These are phyloP conservation scores for Phytophthora capsici DNA, from an alignment of 352 stramenopile genomes.

Conservation along the genomic window DNA sequence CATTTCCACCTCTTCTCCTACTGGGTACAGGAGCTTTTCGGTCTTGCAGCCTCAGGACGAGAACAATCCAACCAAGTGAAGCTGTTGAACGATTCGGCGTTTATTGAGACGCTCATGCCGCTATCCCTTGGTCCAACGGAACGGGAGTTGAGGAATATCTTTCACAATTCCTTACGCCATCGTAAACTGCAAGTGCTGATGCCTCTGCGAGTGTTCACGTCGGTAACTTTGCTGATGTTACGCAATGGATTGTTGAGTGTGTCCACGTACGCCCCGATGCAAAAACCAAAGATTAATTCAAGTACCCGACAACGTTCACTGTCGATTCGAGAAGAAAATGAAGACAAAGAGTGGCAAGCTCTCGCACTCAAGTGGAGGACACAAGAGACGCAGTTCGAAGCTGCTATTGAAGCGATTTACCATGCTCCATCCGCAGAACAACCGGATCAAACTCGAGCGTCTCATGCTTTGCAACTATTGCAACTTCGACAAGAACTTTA, in stretches of 20 bases:
- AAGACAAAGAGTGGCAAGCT: constrained; percentile 52
- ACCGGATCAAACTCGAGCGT: constrained; percentile 23
- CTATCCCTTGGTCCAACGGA: constrained; percentile 55
- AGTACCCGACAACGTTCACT: constrained; percentile 17
- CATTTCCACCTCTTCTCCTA: constrained; percentile 70
- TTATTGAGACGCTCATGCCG: constrained; percentile 51
- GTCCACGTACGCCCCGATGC: constrained; percentile 50
- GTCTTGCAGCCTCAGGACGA: constrained; percentile 26
- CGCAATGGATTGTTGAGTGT: constrained; percentile 67
- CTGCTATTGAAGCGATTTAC: constrained; percentile 55
- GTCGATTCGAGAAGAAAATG: constrained; percentile 36
- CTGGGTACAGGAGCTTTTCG: constrained; percentile 65
- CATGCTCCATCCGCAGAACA: constrained; percentile 4
- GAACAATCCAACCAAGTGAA: constrained; percentile 4
- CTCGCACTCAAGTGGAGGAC: constrained; percentile 65
- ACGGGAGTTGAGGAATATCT: constrained; percentile 69
- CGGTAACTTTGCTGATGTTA: constrained; percentile 65
- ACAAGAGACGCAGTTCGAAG: constrained; percentile 61
- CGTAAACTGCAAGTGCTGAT: constrained; percentile 56
- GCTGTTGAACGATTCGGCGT: constrained; percentile 54
- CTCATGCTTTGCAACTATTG: constrained; percentile 43
- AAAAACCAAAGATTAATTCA: constrained; percentile 10
- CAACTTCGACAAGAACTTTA: constrained; percentile 64
- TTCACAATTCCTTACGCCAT: constrained; percentile 71
- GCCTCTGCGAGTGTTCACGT: constrained; percentile 69